Evolutionary conservation across 2,329 filamentous ascomycete species (phyloP).

Genomic region (Polytolypa hystricis): DNA sequence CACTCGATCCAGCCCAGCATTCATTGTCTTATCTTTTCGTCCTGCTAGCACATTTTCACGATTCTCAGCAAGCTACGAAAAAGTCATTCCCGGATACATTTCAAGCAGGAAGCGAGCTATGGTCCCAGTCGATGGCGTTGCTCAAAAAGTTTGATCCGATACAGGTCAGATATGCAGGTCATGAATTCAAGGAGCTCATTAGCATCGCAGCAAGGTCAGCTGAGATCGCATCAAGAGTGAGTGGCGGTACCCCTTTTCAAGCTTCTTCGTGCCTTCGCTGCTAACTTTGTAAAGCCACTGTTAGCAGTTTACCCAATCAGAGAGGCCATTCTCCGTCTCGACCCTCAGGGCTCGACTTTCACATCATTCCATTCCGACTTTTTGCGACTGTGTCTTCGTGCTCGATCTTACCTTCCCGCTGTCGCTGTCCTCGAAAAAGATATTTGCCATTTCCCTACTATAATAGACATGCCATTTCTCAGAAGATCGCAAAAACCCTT

Average conservation of each 20-base stretch:
- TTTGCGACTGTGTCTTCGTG: conserved; percentile 32
- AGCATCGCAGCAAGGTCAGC: conserved; percentile 24
- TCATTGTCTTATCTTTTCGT: conserved; percentile 49
- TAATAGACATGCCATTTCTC: conserved; percentile 15
- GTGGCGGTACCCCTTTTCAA: conserved; percentile 3
- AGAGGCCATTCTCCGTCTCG: conserved; percentile 34
- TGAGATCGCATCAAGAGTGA: conserved; percentile 25
- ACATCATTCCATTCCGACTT: conserved; percentile 34
- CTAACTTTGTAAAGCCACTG: conserved; percentile 20
- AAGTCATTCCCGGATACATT: conserved; percentile 28
- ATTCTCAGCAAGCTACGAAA: conserved; percentile 23
- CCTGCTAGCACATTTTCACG: conserved; percentile 39
- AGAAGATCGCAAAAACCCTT: conserved; percentile 15
- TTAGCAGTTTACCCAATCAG: conserved; percentile 31
- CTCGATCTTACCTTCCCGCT: conserved; percentile 28
- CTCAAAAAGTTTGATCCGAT: conserved; percentile 42
- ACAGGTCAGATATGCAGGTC: conserved; percentile 35
- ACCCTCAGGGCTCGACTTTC: conserved; percentile 31
- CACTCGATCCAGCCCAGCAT: conserved; percentile 45
- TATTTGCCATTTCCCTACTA: conserved; percentile 31
- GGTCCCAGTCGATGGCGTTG: conserved; percentile 40
- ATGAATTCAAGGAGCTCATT: conserved; percentile 23
- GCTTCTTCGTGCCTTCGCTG: neutral
- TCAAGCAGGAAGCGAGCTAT: conserved; percentile 36
- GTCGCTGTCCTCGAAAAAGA: conserved; percentile 31